Evolutionary conservation across 306 rosid species (phyloP).

Genomic region (Quercus dentata): DNA sequence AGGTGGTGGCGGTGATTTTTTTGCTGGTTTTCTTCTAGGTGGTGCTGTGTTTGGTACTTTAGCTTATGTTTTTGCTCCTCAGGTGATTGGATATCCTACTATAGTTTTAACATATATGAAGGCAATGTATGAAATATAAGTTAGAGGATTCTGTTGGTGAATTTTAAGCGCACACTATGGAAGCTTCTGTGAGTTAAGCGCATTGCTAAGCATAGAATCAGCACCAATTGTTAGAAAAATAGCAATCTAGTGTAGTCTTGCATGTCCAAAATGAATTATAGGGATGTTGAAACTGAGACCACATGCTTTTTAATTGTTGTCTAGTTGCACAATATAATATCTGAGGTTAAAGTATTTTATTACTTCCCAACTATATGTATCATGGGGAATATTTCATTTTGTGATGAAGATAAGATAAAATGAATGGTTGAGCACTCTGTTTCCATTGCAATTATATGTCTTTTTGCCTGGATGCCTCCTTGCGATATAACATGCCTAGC

Average conservation of each 20-base stretch:
- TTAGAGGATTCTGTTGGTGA: background rate
- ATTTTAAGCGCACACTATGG: background rate
- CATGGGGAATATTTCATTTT: background rate
- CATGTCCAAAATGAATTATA: background rate
- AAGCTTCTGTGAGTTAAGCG: background rate
- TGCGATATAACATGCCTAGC: background rate
- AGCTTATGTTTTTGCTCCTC: conserved; percentile 88
- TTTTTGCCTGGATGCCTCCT: background rate
- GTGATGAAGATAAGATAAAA: background rate
- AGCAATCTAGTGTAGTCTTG: background rate
- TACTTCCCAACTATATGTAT: background rate
- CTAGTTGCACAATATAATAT: background rate
- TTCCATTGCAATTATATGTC: background rate
- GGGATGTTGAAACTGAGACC: background rate
- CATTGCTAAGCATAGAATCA: background rate
- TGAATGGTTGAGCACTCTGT: background rate
- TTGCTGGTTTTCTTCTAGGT: conserved; percentile 84
- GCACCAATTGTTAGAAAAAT: background rate
- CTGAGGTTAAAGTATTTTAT: background rate
- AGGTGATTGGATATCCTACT: conserved; percentile 52
- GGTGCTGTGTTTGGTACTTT: conserved; percentile 88
- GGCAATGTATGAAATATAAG: background rate
- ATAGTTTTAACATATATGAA: conserved; percentile 9
- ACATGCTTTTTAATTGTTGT: background rate
- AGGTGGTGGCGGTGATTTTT: conserved; percentile 77